Evolutionary conservation across 352 stramenopile species (phyloP).

Genomic region (Pythium phragmitis): DNA sequence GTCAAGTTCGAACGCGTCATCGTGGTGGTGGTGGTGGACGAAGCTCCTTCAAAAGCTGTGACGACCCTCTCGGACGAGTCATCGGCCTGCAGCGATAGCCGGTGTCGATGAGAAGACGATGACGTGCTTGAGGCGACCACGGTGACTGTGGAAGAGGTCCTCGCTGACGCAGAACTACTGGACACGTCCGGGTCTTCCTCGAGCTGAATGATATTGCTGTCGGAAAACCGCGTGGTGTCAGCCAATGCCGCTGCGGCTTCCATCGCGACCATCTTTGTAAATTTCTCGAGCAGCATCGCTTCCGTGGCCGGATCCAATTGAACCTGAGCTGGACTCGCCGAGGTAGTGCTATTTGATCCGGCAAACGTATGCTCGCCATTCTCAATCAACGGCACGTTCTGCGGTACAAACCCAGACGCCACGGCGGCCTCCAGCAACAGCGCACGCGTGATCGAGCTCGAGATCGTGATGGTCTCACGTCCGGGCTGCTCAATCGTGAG

Average conservation of each 20-base stretch:
- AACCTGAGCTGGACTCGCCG: constrained; percentile 6
- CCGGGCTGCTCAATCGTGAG: constrained; percentile 67
- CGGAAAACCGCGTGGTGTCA: constrained; percentile 9
- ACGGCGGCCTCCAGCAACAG: constrained; percentile 53
- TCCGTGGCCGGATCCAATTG: constrained; percentile 44
- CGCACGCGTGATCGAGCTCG: constrained; percentile 61
- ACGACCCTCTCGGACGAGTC: neutral
- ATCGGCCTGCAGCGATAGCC: constrained; percentile 12
- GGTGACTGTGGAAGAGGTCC: constrained; percentile 11
- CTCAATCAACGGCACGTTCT: constrained; percentile 39
- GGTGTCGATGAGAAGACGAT: neutral
- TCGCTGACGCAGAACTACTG: constrained; percentile 1
- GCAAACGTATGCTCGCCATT: constrained; percentile 37
- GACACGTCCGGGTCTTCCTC: constrained; percentile 39
- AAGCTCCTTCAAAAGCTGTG: neutral
- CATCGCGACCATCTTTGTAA: constrained; percentile 42
- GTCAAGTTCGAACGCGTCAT: constrained; percentile 14
- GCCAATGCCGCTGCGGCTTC: constrained; percentile 16
- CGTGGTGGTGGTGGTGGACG: neutral
- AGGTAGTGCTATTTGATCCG: neutral
- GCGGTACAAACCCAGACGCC: constrained; percentile 17
- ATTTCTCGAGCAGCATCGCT: constrained; percentile 62
- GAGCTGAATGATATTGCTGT: constrained; percentile 25
- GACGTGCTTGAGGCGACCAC: constrained; percentile 2
- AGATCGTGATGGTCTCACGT: constrained; percentile 75